These are phyloP conservation scores for Bolboschoenus planiculmis DNA, from an alignment of 176 grass and related monocot genomes.

Conservation along the genomic window DNA sequence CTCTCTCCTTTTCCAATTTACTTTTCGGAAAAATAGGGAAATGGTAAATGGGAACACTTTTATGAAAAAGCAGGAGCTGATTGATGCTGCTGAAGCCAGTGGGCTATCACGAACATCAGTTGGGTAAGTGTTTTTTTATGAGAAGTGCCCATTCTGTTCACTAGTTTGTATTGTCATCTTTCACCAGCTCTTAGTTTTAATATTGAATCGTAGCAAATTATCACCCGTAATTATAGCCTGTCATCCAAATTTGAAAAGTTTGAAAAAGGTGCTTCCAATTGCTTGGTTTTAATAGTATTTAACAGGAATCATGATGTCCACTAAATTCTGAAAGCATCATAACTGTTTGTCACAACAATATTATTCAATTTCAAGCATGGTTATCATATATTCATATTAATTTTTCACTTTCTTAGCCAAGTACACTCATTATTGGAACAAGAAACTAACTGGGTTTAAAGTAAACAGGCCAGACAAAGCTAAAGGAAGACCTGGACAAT, in stretches of 20 bases:
- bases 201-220: not conserved
- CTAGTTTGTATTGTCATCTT: conserved; percentile 9
- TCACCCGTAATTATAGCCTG: not conserved
- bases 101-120: conserved; percentile 59
- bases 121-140: conserved; percentile 36
- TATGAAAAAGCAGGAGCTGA: conserved; percentile 85
- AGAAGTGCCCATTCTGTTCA: not conserved
- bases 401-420: not conserved
- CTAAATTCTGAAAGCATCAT: not conserved
- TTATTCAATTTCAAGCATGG: not conserved
- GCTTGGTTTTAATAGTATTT: conserved; percentile 4
- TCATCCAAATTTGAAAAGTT: not conserved
- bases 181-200: not conserved
- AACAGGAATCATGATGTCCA: not conserved
- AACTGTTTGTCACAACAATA: not conserved
- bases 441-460: not conserved
- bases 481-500: conserved; percentile 47
- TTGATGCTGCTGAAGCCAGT: conserved; percentile 80
- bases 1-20: not conserved
- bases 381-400: not conserved
- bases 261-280: not conserved
- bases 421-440: not conserved
- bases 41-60: conserved; percentile 38
- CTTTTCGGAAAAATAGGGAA: conserved; percentile 28
- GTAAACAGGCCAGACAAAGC: conserved; percentile 55